Percentiles rank a stretch among this genome's conserved stretches.
phyloP scores from a whole-genome alignment of 371 early-diverging fungal species.

The Dichotomocladium elegans region DNA sequence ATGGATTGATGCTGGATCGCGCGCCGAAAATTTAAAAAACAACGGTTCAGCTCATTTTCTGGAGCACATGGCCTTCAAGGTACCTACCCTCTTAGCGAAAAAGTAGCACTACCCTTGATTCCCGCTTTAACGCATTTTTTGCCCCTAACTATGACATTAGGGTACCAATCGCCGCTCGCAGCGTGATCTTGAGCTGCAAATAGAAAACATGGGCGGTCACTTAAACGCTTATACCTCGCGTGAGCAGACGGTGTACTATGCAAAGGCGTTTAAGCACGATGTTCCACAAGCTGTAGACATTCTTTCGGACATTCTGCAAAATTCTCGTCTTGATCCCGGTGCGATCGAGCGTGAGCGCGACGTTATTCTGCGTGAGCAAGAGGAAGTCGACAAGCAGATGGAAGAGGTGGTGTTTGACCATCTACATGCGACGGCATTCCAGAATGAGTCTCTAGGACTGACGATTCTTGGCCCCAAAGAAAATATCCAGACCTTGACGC shows the following conservation, averaged over 20 bases:
- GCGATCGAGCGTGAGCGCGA: conserved; percentile 92
- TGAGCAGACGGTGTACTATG: conserved; percentile 97
- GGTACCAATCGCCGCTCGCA: conserved; percentile 86
- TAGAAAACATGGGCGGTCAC: conserved; percentile 97
- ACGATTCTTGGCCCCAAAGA: conserved; percentile 94
- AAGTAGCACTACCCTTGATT: not conserved
- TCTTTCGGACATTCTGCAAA: conserved; percentile 92
- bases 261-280: conserved; percentile 87
- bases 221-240: conserved; percentile 97
- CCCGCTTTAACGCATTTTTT: not conserved
- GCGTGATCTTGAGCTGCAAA: conserved; percentile 86
- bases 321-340: conserved; percentile 76
- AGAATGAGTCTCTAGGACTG: conserved; percentile 83
- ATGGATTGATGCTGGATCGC: conserved; percentile 96
- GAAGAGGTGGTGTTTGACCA: conserved; percentile 85
- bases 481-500: conserved; percentile 84
- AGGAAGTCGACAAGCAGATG: conserved; percentile 93
- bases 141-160: conserved; percentile 32
- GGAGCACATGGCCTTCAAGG: conserved; percentile 99
- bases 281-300: conserved; percentile 87
- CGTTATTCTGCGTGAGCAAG: conserved; percentile 92
- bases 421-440: conserved; percentile 94
- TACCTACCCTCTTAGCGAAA: conserved; percentile 21
- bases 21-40: conserved; percentile 85
- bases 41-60: conserved; percentile 97